A percentile compares a stretch with the other conserved stretches of the same genome.
phyloP scores from a whole-genome alignment of 1,284 basidiomycete genomes.

The Gastroboletus turbinatus region DNA sequence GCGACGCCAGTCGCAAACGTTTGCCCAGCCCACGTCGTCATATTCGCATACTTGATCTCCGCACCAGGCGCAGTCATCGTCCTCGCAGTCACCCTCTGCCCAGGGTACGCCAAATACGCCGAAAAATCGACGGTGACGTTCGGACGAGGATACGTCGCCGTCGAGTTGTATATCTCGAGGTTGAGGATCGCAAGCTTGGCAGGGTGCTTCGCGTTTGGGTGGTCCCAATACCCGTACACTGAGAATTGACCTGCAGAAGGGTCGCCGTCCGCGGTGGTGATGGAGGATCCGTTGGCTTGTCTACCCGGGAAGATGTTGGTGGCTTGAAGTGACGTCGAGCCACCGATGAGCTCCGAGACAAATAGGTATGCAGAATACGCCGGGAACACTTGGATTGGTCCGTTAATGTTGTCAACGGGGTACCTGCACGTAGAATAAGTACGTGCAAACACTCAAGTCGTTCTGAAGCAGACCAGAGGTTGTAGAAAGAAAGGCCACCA shows the following conservation, averaged over 20 bases:
- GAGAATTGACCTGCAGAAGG: constrained; percentile 46
- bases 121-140: constrained; percentile 44
- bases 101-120: constrained; percentile 32
- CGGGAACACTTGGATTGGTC: constrained; percentile 50
- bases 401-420: constrained; percentile 47
- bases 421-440: constrained; percentile 35
- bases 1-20: constrained; percentile 42
- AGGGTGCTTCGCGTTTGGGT: constrained; percentile 32
- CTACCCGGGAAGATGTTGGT: constrained; percentile 50
- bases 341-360: constrained; percentile 46
- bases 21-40: constrained; percentile 51
- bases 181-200: constrained; percentile 48
- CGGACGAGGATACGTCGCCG: constrained; percentile 40
- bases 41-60: constrained; percentile 42
- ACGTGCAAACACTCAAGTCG: not conserved
- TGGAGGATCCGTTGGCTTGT: constrained; percentile 49
- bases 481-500: constrained; percentile 48
- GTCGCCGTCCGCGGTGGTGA: constrained; percentile 49
- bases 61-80: constrained; percentile 47
- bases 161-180: constrained; percentile 48
- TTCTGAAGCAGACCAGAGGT: constrained; percentile 39
- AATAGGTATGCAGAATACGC: constrained; percentile 51
- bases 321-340: constrained; percentile 41
- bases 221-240: constrained; percentile 51
- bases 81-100: constrained; percentile 33